Base-by-base conservation (phyloP, 1,139 yeast species). In the Candida tetrigidarum region DNA sequence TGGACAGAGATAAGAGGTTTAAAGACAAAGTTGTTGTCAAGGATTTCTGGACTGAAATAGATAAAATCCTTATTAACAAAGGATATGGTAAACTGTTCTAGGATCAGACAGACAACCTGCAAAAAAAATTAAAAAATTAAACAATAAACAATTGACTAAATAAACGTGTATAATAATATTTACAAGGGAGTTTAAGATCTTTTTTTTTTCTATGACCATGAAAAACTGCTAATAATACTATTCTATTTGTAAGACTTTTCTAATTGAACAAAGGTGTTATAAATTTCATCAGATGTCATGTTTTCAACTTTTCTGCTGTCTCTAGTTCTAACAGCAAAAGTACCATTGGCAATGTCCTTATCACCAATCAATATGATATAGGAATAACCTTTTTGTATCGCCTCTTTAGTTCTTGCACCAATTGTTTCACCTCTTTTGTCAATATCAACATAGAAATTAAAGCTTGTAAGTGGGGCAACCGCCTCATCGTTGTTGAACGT, bases 311-410 rank as follows among this genome's bases (percentile, higher is more conserved):
- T 75, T 50, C 84, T 73, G 50, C 72, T 74, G 36, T 76, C 82
- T 37, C 91, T 71, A 15, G 82, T 66, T 58, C 97, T 78, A 5
- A 93, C 55, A 2, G 96, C 84, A 22, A 85, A 73, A 1, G 80
- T 80, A 0, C 80, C 78, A 36, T 69, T 67, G 44, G 77, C 81
- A 7, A 86, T 69, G 60, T 93, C 99, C 55, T 82, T 81, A 57
- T 91, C 97, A 23, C 99, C 99, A 40, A 93, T 78, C 69, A 91
- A 79, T 26, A 92, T 69, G 40, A 93, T 80, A 59, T 81, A 93
- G 12, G 90, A 86, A 60, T 87, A 91, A 1, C 93, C 92, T 57
- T 84, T 84, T 43, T 74, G 71, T 20, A 86, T 72, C 4, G 96
- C 90, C 48, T 91, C 91, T 58, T 86, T 84, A 46, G 91, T 82